Percentiles rank a stretch among this genome's conserved stretches.
These are phyloP conservation scores for Parafenestella ontariensis DNA, from an alignment of 2,329 filamentous ascomycete species.

Conservation along the genomic window DNA sequence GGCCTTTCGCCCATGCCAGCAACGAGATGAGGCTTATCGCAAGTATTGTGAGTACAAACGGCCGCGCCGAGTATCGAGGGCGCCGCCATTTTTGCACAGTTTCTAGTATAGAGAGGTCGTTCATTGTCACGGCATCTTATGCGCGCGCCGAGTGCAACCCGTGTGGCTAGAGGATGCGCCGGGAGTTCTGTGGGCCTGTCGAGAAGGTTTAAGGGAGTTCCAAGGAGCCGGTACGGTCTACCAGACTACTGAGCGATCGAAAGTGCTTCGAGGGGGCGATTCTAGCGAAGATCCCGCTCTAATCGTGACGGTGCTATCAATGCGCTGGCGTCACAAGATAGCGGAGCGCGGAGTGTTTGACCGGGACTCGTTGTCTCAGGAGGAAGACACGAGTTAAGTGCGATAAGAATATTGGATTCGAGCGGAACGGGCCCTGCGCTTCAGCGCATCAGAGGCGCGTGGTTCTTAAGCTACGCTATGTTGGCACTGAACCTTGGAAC, in stretches of 20 bases:
- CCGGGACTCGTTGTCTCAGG: neutral
- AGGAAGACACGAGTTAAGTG: neutral
- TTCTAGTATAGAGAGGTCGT: conserved; percentile 23
- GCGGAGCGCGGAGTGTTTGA: conserved; percentile 30
- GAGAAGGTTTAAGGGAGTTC: neutral
- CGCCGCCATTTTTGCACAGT: conserved; percentile 36
- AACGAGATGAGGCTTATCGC: conserved; percentile 38
- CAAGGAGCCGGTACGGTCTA: neutral
- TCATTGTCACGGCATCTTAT: conserved; percentile 37
- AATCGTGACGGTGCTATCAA: neutral
- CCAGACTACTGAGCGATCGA: neutral
- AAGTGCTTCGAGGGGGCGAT: neutral
- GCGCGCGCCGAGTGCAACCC: conserved; percentile 2
- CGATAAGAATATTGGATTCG: neutral
- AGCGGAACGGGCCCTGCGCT: neutral
- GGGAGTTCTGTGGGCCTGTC: conserved; percentile 2
- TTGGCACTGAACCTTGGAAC: neutral
- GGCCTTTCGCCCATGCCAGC: conserved; percentile 36
- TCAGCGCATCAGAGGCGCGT: neutral
- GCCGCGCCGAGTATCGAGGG: conserved; percentile 45
- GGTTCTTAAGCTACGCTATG: conserved; percentile 1
- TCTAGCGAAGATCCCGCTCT: neutral
- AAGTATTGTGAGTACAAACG: conserved; percentile 45
- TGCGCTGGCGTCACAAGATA: conserved; percentile 18
- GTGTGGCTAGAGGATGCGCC: conserved; percentile 8